Percentiles rank a stretch among this genome's conserved stretches.
phyloP scores from a whole-genome alignment of 768 basidiomycete genomes.

The Naematelia aurantialba region DNA sequence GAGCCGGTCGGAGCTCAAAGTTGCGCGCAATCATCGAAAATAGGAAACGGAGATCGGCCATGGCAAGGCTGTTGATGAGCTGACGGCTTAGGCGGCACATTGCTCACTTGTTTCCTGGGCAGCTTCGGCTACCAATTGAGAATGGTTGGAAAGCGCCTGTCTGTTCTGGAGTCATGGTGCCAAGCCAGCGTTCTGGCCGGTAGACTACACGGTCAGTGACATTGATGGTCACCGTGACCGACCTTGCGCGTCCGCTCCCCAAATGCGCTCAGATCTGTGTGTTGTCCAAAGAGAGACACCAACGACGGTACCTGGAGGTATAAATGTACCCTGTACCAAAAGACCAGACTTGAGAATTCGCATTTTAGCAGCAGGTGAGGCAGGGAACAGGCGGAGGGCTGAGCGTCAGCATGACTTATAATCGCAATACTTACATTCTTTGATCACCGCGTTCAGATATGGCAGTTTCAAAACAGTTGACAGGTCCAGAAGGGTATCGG shows the following conservation, averaged over 20 bases:
- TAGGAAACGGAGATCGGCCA: too few relatives aligned
- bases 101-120: too few relatives aligned
- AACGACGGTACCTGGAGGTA: conserved; percentile 13
- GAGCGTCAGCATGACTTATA: not conserved
- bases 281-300: conserved; percentile 9
- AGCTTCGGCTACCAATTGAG: too few relatives aligned
- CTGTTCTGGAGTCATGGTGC: conserved; percentile 5
- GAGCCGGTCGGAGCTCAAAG: too few relatives aligned
- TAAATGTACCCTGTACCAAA: not conserved
- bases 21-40: too few relatives aligned
- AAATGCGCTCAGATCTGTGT: conserved; percentile 4
- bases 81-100: too few relatives aligned
- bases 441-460: conserved; percentile 10
- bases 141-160: not conserved
- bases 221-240: too few relatives aligned
- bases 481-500: not conserved
- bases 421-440: conserved; percentile 10
- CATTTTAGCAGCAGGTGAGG: not conserved
- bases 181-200: conserved; percentile 7
- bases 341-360: conserved; percentile 4
- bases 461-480: not conserved
- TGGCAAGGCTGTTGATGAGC: too few relatives aligned
- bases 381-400: not conserved
- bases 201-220: too few relatives aligned
- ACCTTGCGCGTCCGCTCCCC: conserved; percentile 8